phyloP scores from a whole-genome alignment of 257 asterid species.

The Solanum okadae region DNA sequence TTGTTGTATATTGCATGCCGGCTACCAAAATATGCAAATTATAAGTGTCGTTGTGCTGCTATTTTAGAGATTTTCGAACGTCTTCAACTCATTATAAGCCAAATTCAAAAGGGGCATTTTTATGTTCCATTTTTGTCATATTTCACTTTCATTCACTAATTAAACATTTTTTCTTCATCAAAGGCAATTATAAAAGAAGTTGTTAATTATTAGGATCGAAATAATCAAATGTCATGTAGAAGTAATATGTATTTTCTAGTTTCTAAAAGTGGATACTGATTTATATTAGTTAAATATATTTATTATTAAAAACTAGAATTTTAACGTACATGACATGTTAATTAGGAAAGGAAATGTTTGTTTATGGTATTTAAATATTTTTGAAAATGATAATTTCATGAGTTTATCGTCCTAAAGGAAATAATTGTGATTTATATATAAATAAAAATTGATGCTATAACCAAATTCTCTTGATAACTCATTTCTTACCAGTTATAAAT shows the following conservation, averaged over 20 bases:
- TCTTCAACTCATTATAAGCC: not conserved
- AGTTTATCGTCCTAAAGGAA: not conserved
- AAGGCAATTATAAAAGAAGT: not conserved
- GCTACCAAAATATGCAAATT: not conserved
- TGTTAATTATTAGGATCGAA: no score
- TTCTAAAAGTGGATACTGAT: no score
- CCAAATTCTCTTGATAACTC: not conserved
- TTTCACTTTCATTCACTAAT: not conserved
- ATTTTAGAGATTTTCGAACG: not conserved
- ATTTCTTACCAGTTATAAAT: not conserved
- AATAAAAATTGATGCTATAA: not conserved
- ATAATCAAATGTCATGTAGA: no score
- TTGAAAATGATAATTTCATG: not conserved
- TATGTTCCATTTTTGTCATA: not conserved
- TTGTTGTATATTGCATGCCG: not conserved
- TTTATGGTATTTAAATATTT: not conserved
- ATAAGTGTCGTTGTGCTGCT: not conserved
- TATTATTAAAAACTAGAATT: not conserved
- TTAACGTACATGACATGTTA: not conserved
- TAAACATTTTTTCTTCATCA: not conserved
- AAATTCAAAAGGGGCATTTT: not conserved
- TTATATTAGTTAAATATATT: no score
- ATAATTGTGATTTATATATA: not conserved
- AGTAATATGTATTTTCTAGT: no score
- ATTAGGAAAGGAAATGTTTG: not conserved